Evolutionary conservation across 805 yeast genomes (phyloP), one percentile per base, ranked within the genome.

Genomic region (Metschnikowia koreensis): DNA sequence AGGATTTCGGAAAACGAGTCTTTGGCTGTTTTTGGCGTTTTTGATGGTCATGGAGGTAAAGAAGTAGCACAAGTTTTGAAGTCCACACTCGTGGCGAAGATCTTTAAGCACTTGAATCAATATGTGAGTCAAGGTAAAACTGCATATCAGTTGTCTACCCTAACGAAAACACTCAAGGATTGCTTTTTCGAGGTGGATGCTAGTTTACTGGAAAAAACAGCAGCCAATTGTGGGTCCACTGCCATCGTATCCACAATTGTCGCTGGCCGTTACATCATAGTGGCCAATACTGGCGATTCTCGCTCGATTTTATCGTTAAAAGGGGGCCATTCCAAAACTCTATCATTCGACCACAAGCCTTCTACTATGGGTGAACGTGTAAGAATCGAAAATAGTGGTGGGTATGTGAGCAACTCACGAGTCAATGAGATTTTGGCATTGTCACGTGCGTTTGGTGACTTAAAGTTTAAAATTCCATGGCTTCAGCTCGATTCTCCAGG

Each of bases 1-100:
- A 61, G 76, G 39, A 71, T 79, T 43, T 77, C 73, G 52, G 77
- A 74, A 46, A 74, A 71, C 53, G 74, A 71, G 33, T 43, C 68
- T 11, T 56, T 71, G 29, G 71, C 80, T 11, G 75, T 87, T 2
- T 86, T 84, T 65, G 90, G 86, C 0, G 87, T 87, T 1, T 87
- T 85, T 66, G 96, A 87, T 66, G 96, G 96, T 1, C 96, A 87
- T 65, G 96, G 96, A 2, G 92, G 93, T 13, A 73, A 78, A 6
- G 77, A 78, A 27, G 77, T 87, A 22, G 83, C 92, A 1, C 75
- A 74, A 36, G 80, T 71, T 55, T 66, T 87, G 5, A 74, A 83
- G 40, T 72, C 72, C 22, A 62, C 64, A 22, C 67, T 83, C 26
- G 76, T 77, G 6, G 59, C 59, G 22, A 49, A 60, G 33, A 66